phyloP scores from a whole-genome alignment of 495 filamentous ascomycete species.

The Tuber indicum region DNA sequence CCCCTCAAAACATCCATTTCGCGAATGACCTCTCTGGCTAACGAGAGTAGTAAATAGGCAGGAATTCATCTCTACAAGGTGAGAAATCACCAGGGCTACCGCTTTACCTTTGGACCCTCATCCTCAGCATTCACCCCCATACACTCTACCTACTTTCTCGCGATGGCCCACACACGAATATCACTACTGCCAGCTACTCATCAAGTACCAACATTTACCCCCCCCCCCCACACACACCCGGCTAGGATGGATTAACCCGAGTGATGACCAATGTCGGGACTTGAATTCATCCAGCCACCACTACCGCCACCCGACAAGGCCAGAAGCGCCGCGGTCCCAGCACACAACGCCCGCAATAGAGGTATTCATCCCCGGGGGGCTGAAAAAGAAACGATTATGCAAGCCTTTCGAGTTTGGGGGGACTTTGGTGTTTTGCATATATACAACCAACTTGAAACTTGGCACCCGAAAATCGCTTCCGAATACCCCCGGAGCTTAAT shows the following conservation, averaged over 20 bases:
- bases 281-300: background rate
- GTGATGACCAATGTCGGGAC: background rate
- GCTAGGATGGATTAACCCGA: background rate
- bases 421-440: too few species aligned
- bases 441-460: too few species aligned
- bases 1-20: background rate
- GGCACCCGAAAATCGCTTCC: too few species aligned
- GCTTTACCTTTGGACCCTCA: background rate
- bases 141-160: background rate
- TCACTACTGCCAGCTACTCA: background rate
- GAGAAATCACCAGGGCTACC: background rate
- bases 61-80: background rate
- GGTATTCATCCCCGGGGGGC: too few species aligned
- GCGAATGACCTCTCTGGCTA: background rate
- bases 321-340: background rate
- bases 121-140: background rate
- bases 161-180: too few species aligned
- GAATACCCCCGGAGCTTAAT: too few species aligned
- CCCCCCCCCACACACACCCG: too few species aligned
- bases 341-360: background rate
- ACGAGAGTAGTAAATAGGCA: background rate
- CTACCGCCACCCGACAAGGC: background rate
- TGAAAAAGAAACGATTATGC: too few species aligned
- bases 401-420: too few species aligned
- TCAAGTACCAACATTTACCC: background rate